Percentiles rank a stretch among this genome's conserved stretches.
phyloP scores from a whole-genome alignment of 306 rosid species.

The Quercus wislizeni region DNA sequence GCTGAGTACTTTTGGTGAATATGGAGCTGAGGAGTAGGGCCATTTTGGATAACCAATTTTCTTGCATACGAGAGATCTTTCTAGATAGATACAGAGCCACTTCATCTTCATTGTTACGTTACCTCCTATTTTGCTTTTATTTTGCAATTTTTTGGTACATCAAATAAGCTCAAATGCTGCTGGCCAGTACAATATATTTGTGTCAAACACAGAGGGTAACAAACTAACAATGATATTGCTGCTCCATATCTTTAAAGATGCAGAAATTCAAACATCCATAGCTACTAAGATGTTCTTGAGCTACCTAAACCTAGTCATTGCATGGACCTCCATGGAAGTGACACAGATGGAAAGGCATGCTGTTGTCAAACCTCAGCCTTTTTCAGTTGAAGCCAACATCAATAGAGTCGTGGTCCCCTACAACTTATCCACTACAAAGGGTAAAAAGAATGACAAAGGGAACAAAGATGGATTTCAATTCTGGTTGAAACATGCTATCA shows the following conservation, averaged over 20 bases:
- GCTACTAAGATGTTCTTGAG: neutral
- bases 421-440: neutral
- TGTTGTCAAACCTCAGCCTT: neutral
- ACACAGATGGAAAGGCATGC: neutral
- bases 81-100: neutral
- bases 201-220: neutral
- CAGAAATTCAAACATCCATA: neutral
- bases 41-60: neutral
- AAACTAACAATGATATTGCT: neutral
- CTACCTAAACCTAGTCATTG: neutral
- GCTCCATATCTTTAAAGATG: neutral
- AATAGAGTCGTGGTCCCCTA: neutral
- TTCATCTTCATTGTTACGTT: neutral
- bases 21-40: neutral
- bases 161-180: neutral
- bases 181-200: neutral
- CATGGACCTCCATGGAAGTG: neutral
- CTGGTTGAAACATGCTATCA: neutral
- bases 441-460: neutral
- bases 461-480: neutral
- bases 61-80: neutral
- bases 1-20: neutral
- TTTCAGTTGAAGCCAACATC: neutral
- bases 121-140: neutral
- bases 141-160: neutral